A percentile compares a stretch with the other conserved stretches of the same genome.
These are phyloP conservation scores for Westerdykella aurantiaca DNA, from an alignment of 2,329 filamentous ascomycete species.

Conservation along the genomic window DNA sequence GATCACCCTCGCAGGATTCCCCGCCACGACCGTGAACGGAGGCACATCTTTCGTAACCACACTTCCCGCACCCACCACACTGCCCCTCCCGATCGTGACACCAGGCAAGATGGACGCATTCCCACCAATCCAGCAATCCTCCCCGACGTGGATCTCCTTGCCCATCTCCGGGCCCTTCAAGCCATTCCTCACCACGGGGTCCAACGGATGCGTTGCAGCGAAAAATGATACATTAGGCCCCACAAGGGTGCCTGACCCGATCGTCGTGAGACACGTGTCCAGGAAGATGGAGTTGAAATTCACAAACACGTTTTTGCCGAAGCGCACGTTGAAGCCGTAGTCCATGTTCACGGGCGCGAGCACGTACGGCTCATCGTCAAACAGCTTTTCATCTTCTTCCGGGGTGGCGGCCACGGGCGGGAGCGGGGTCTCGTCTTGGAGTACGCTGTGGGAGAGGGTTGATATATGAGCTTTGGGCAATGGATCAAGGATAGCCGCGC, in stretches of 20 bases:
- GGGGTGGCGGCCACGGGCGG: conserved; percentile 53
- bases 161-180: conserved; percentile 69
- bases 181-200: conserved; percentile 68
- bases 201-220: conserved; percentile 69
- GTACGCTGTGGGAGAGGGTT: conserved; percentile 46
- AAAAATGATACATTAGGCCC: conserved; percentile 75
- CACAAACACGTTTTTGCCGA: conserved; percentile 68
- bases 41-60: conserved; percentile 76
- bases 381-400: conserved; percentile 59
- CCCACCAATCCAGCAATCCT: conserved; percentile 48
- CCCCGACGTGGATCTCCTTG: conserved; percentile 66
- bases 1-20: conserved; percentile 64
- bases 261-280: conserved; percentile 67
- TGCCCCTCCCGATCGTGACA: conserved; percentile 69
- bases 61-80: conserved; percentile 70
- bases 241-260: conserved; percentile 71
- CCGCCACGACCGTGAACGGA: conserved; percentile 57
- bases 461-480: background rate
- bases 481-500: no score
- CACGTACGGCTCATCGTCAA: conserved; percentile 63
- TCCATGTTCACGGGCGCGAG: conserved; percentile 66
- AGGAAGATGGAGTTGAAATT: conserved; percentile 71
- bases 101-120: conserved; percentile 60
- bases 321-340: conserved; percentile 68
- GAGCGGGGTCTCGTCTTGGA: conserved; percentile 56